Conservation (phyloP, 2,329 filamentous ascomycete genomes). For the Penicillium glabrum region DNA sequence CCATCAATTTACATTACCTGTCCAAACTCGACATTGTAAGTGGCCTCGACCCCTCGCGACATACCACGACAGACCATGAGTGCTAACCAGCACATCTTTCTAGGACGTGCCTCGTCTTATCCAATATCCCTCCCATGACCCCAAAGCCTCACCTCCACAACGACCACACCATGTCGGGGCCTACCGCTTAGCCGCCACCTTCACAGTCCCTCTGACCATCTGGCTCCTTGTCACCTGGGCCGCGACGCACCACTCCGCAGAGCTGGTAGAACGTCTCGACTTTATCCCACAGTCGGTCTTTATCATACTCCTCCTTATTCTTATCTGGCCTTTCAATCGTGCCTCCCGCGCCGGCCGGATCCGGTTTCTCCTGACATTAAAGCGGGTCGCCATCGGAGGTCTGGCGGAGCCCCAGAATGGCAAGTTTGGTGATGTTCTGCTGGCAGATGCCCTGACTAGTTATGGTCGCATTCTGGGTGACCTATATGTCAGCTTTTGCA, state of each 20-base stretch:
- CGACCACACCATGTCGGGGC: constrained; percentile 76
- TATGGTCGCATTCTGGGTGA: constrained; percentile 93
- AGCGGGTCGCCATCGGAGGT: constrained; percentile 78
- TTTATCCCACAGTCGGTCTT: constrained; percentile 86
- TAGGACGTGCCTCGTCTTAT: constrained; percentile 81
- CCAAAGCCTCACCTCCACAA: constrained; percentile 55
- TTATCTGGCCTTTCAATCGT: constrained; percentile 70
- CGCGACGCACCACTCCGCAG: constrained; percentile 68
- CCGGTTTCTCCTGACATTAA: constrained; percentile 72
- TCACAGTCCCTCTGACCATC: constrained; percentile 68
- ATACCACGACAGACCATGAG: background rate
- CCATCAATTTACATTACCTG: constrained; percentile 85
- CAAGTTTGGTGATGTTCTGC: constrained; percentile 90
- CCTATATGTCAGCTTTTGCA: constrained; percentile 83
- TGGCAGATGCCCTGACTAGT: constrained; percentile 91
- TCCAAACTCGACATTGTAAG: constrained; percentile 71
- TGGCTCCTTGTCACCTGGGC: constrained; percentile 83
- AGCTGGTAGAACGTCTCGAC: constrained; percentile 73
- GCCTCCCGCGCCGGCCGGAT: constrained; percentile 69
- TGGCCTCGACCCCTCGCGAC: constrained; percentile 4
- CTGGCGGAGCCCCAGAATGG: constrained; percentile 83
- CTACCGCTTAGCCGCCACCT: constrained; percentile 78
- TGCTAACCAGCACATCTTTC: constrained; percentile 14
- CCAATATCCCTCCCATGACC: constrained; percentile 66
- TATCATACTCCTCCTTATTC: constrained; percentile 66